phyloP scores from a whole-genome alignment of 441 rosid genomes.

The Flueggea neowawraea region DNA sequence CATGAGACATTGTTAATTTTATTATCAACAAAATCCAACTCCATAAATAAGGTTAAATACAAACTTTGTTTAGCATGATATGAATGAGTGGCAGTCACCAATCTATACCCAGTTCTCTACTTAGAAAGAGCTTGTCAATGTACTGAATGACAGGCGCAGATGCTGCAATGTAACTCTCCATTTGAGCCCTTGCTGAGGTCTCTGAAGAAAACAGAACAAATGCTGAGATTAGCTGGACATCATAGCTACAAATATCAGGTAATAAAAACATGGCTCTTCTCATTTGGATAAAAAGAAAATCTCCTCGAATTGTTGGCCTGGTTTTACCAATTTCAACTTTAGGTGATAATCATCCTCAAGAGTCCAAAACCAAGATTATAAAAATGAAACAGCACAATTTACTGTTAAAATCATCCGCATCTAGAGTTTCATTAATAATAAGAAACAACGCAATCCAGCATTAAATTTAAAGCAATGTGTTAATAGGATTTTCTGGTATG shows the following conservation, averaged over 20 bases:
- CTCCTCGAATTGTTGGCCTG: neutral
- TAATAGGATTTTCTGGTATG: no score
- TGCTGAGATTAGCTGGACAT: neutral
- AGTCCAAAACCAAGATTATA: no score
- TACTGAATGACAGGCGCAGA: slow-evolving; percentile 53
- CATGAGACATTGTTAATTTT: no score
- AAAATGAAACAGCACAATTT: no score
- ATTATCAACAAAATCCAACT: no score
- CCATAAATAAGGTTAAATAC: no score
- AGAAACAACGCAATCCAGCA: no score
- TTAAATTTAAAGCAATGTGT: no score
- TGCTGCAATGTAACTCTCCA: slow-evolving; percentile 62
- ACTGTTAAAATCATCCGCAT: no score
- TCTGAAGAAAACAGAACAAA: slow-evolving; percentile 33
- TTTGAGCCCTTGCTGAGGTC: slow-evolving; percentile 56
- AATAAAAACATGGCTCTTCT: neutral
- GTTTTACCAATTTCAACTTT: neutral
- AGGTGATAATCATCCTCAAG: neutral
- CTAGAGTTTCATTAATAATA: no score
- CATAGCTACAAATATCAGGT: neutral
- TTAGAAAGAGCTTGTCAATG: slow-evolving; percentile 61
- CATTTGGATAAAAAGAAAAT: no score
- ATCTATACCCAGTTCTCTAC: slow-evolving; percentile 74
- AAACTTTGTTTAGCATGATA: neutral
- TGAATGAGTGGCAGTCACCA: slow-evolving; percentile 39